Evolutionary conservation across 768 basidiomycete genomes (phyloP), one percentile per base, ranked within the genome.

Genomic region (Mycena leptocephala): DNA sequence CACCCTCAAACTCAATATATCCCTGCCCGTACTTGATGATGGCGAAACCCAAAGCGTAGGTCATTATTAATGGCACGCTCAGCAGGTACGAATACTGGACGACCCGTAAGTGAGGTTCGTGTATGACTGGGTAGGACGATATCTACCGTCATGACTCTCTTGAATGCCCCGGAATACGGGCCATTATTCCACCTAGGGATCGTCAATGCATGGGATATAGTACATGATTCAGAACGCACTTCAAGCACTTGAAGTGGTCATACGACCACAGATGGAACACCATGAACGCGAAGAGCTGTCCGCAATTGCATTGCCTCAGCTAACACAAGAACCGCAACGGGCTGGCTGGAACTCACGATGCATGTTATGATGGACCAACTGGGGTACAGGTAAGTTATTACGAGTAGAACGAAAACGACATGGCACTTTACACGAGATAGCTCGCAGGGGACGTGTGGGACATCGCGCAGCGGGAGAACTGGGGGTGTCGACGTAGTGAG

Each of bases 191-290:
- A 95, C 81, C 94, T 95, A 73, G 32, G 58, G 71, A 46, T 26
- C 35, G 37, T 74, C 20, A 72, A 43, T 30, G 39, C 11, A 39
- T 18, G 56, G 22, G 64, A 63, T 24, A 59, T 32, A 32, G n/a
- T 56, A 24, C 30, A 48, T 30, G n/a, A n/a, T 9, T 46, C 51
- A 41, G n/a, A 5, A 80, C 90, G 78, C 76, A 94, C 94, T 80
- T 92, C 67, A 96, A 81, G 81, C 94, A 95, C 79, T 88, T 90
- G 87, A 96, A 96, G 72, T 89, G 88, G 82, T 96, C 95, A 80
- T 94, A 96, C 7, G 93, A 92, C 93, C 94, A 96, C 65, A 96
- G 83, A 80, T 96, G 95, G 81, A 90, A 93, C 2, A 95, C 20
- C 8, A 95, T 87, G 81, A 95, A 95, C 4, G 79, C 79, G 1